Percentiles rank a stretch among this genome's conserved stretches.
Evolutionary conservation across 139 green algal genomes (phyloP).

Genomic region (Chlamydomonas sp.): DNA sequence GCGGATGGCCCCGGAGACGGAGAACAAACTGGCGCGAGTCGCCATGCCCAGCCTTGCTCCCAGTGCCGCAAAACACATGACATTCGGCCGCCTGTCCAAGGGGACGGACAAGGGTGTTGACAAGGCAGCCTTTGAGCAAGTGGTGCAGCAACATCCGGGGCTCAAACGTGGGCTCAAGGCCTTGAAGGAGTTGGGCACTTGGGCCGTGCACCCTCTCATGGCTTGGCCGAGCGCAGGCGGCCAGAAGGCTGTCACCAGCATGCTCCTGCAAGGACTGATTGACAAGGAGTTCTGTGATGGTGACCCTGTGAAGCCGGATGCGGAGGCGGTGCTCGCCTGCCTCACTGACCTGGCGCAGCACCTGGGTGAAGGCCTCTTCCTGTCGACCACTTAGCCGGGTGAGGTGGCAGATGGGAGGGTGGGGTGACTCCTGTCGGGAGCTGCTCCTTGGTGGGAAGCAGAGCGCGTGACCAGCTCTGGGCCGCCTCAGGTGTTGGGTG

Average conservation of each 20-base stretch:
- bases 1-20: slow-evolving; percentile 5
- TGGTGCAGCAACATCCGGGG: not conserved
- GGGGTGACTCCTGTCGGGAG: not conserved
- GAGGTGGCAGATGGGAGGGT: not conserved
- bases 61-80: slow-evolving; percentile 3
- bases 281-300: not conserved
- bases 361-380: slow-evolving; percentile 10
- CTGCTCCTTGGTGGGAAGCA: not conserved
- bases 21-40: slow-evolving; percentile 15
- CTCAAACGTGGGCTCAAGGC: not conserved
- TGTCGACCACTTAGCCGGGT: slow-evolving; percentile 11
- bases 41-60: not conserved
- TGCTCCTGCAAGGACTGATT: slow-evolving; percentile 8
- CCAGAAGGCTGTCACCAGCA: slow-evolving; percentile 5
- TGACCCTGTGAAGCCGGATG: slow-evolving; percentile 19
- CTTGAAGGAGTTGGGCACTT: slow-evolving; percentile 1
- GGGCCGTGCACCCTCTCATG: not conserved
- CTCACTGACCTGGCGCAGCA: slow-evolving; percentile 4
- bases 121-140: not conserved
- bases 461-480: no score
- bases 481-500: no score
- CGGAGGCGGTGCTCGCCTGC: slow-evolving; percentile 18
- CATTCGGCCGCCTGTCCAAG: slow-evolving; percentile 14
- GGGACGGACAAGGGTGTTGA: slow-evolving; percentile 1
- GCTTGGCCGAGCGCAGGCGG: not conserved